Percentiles rank a stretch among this genome's conserved stretches.
These are phyloP conservation scores for Diplodia sapinea DNA, from an alignment of 2,329 filamentous ascomycete genomes.

Conservation along the genomic window DNA sequence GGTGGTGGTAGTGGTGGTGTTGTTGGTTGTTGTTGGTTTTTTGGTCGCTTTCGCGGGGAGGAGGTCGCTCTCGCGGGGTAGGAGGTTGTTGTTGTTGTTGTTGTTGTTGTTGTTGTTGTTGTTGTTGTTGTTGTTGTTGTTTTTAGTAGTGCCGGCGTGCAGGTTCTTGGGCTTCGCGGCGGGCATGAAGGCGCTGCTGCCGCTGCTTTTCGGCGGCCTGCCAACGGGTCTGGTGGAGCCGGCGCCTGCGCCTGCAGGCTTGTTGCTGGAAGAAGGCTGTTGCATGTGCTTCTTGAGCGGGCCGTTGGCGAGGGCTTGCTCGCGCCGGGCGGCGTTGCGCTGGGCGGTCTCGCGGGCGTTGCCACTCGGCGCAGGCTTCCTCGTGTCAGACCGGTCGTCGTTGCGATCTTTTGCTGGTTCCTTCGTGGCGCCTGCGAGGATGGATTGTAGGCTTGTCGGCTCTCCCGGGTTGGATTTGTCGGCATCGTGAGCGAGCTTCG, in stretches of 20 bases:
- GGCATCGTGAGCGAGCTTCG: not conserved
- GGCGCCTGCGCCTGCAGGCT: too few relatives aligned
- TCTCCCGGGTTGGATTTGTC: not conserved
- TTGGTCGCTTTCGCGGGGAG: not conserved
- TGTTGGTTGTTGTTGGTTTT: not conserved
- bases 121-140: too few relatives aligned
- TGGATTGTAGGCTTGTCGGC: not conserved
- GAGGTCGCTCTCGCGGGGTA: not conserved
- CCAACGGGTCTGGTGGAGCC: not conserved
- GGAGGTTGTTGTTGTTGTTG: too few relatives aligned
- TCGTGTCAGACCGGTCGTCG: not conserved
- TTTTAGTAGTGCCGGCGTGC: too few relatives aligned
- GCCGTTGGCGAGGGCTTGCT: not conserved
- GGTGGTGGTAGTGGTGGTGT: too few relatives aligned
- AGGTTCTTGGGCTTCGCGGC: not conserved
- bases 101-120: too few relatives aligned
- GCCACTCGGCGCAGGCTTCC: not conserved
- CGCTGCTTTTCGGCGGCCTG: not conserved
- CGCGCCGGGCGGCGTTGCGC: conserved; percentile 1
- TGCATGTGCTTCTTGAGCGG: not conserved
- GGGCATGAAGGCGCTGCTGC: not conserved
- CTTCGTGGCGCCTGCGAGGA: not conserved
- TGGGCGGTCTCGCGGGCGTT: conserved; percentile 3
- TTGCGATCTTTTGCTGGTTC: not conserved
- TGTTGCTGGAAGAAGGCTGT: too few relatives aligned